These are phyloP conservation scores for Leersia perrieri DNA, from an alignment of 176 grass and related monocot genomes.

Conservation along the genomic window DNA sequence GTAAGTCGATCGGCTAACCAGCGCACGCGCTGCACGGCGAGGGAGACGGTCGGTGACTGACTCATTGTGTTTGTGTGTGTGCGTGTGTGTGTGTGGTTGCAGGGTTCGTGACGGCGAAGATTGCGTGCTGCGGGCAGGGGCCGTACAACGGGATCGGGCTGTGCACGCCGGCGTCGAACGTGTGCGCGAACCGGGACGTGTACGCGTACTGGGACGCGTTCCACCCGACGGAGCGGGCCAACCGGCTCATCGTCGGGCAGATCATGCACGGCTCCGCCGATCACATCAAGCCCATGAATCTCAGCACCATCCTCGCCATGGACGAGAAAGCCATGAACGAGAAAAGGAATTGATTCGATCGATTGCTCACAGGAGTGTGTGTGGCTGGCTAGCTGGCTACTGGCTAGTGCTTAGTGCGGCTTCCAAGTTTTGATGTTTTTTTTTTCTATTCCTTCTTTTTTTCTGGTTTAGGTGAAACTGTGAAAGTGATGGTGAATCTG, in stretches of 20 bases:
- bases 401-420: background rate
- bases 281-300: conserved; percentile 91
- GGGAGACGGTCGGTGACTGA: background rate
- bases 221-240: conserved; percentile 89
- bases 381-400: conserved; percentile 2
- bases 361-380: background rate
- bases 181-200: conserved; percentile 62
- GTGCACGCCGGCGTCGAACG: conserved; percentile 73
- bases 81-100: background rate
- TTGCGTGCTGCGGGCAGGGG: conserved; percentile 92
- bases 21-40: no score
- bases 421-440: conserved; percentile 15
- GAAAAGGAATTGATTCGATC: background rate
- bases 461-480: background rate
- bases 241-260: conserved; percentile 77
- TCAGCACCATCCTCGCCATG: conserved; percentile 91
- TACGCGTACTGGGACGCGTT: conserved; percentile 90
- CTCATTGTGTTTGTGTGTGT: no score
- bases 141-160: conserved; percentile 89
- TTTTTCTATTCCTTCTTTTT: background rate
- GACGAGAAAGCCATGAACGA: conserved; percentile 80
- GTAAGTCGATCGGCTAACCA: conserved; percentile 29
- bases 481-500: background rate
- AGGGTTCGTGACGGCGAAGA: conserved; percentile 81
- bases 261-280: conserved; percentile 77